Percentiles rank a stretch among this genome's conserved stretches.
Conservation (phyloP, 345 rosid species). For the Isatis tinctoria region DNA sequence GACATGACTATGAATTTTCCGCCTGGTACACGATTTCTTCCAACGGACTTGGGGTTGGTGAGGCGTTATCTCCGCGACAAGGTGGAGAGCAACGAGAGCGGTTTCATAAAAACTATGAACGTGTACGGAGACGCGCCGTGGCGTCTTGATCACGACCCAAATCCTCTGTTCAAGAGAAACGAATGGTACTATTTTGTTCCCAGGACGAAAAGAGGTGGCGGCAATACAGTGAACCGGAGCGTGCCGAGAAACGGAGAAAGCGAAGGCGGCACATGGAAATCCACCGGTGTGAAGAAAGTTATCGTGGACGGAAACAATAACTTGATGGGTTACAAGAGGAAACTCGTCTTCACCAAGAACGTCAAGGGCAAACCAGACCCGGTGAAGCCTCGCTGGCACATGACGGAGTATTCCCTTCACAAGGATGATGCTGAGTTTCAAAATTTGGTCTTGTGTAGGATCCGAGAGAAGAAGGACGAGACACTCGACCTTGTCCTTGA, state of each 20-base stretch:
- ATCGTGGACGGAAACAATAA: too few relatives aligned
- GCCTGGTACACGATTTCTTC: too few relatives aligned
- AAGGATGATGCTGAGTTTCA: background rate
- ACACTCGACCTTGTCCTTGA: background rate
- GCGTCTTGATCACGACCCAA: background rate
- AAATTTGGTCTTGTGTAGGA: background rate
- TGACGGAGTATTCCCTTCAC: background rate
- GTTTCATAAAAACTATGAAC: constrained; percentile 4
- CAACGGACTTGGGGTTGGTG: too few relatives aligned
- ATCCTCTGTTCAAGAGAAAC: background rate
- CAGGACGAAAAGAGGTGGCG: background rate
- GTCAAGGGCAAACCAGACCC: background rate
- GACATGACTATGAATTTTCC: too few relatives aligned
- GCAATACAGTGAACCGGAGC: background rate
- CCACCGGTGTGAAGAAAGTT: background rate
- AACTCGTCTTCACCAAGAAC: background rate
- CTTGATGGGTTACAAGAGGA: too few relatives aligned
- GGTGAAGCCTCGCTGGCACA: background rate
- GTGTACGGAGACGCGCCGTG: constrained; percentile 7
- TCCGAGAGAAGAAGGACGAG: background rate
- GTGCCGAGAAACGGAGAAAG: background rate
- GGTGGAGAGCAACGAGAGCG: too few relatives aligned
- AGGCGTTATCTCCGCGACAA: too few relatives aligned
- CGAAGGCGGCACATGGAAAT: constrained; percentile 2
- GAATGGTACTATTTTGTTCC: constrained; percentile 7